Evolutionary conservation across 1,284 basidiomycete species (phyloP), one percentile per base, ranked within the genome.

Genomic region (Marasmius oreades): DNA sequence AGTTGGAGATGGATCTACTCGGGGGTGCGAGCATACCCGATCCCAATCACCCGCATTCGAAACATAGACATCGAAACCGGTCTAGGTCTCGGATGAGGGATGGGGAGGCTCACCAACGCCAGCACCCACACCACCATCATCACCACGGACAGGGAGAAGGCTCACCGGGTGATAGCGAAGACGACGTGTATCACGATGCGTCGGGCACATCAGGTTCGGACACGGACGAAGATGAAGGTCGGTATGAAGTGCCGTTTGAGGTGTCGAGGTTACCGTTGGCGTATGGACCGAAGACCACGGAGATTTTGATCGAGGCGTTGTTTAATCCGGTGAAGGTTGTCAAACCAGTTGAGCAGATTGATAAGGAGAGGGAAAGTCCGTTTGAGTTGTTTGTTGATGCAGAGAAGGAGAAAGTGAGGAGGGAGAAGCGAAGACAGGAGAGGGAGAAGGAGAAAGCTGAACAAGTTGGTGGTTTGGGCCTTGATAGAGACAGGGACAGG

Each of bases 291-390:
- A 77, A 78, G 58, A 81, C 82, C 23, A 88, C 86, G 0, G 86
- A 89, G 64, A 75, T 76, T 48, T 76, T 91, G 48, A 90, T 91
- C 61, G 89, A 91, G 57, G 83, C 87, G 7, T 68, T 91, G 26
- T 91, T 91, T 67, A 91, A 91, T 62, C 88, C 88, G 3, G 74
- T 78, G 1, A 50, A 50, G 47, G 47, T 50, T 12, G 47, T 50
- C 26, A 50, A 50, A 33, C 26, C 24, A 20, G 12, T 14, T 28
- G 47, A 18, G 28, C 24, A n/a, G 47, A 18, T 50, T 12, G 20
- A 50, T 4, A 50, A 50, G 47, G 47, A 50, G 18, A 26, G 28
- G 26, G 47, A 50, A 16, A 50, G 47, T 14, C 47, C 47, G 24
- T 50, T 50, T 33, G 47, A 50, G 47, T 7, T 50, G 47, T 50